Evolutionary conservation across 345 rosid species (phyloP).

Genomic region (Bretschneidera sinensis): DNA sequence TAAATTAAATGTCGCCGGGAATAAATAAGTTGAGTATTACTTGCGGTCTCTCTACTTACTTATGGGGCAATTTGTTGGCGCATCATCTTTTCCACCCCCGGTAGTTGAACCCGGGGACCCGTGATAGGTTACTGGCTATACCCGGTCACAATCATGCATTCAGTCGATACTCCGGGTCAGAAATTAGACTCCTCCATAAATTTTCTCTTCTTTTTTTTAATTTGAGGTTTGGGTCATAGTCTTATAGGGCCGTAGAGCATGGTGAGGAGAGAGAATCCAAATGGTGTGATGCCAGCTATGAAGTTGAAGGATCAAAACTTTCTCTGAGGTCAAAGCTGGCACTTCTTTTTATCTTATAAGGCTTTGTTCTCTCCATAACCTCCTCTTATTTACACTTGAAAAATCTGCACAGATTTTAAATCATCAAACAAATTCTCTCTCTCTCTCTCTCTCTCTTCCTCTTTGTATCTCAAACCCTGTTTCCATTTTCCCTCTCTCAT

Average conservation of each 20-base stretch:
- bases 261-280: constrained; percentile 42
- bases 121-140: constrained; percentile 38
- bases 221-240: constrained; percentile 6
- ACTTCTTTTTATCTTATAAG: constrained; percentile 14
- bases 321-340: constrained; percentile 88
- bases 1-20: constrained; percentile 4
- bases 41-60: constrained; percentile 15
- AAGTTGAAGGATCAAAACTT: constrained; percentile 61
- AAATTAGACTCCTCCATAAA: not conserved
- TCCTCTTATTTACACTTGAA: constrained; percentile 19
- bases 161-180: constrained; percentile 29
- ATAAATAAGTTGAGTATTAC: constrained; percentile 22
- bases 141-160: constrained; percentile 22
- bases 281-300: constrained; percentile 76
- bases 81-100: constrained; percentile 23
- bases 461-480: constrained; percentile 15
- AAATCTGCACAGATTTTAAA: constrained; percentile 11
- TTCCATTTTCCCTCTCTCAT: constrained; percentile 7
- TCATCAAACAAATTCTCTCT: not conserved
- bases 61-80: constrained; percentile 36
- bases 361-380: constrained; percentile 18
- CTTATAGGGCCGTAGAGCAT: constrained; percentile 22
- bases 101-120: constrained; percentile 44
- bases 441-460: constrained; percentile 18
- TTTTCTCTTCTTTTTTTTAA: not conserved